phyloP scores from a whole-genome alignment of 768 basidiomycete species.

The Naganishia onofrii region DNA sequence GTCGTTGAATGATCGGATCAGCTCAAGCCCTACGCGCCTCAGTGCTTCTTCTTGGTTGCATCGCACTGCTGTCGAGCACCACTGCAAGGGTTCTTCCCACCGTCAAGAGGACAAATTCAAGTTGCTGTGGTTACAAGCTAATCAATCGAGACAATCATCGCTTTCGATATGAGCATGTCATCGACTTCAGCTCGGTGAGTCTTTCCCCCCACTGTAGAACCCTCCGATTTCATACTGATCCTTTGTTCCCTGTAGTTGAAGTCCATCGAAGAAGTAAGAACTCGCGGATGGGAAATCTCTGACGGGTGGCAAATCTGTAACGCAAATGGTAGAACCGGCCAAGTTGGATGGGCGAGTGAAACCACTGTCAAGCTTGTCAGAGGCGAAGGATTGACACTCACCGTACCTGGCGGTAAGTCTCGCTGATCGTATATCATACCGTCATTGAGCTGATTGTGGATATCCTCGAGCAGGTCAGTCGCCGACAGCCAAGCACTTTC shows the following conservation, averaged over 20 bases:
- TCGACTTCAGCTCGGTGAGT: conserved; percentile 1
- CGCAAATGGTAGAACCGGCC: neutral
- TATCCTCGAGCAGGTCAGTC: neutral
- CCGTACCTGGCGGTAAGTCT: neutral
- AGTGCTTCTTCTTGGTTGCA: neutral
- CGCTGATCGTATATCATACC: neutral
- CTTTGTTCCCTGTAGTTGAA: neutral
- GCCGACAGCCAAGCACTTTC: neutral
- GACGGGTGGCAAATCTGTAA: neutral
- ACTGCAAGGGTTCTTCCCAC: neutral
- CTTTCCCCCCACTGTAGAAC: no score
- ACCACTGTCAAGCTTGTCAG: neutral
- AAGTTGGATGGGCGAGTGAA: conserved; percentile 1
- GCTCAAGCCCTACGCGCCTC: no score
- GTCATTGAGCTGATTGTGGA: neutral
- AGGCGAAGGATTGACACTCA: neutral
- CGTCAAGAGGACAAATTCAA: neutral
- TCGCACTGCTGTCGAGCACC: neutral
- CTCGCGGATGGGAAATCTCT: neutral
- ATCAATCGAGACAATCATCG: neutral
- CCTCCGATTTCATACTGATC: no score
- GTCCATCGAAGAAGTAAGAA: neutral
- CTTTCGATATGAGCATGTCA: neutral
- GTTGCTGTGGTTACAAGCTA: neutral
- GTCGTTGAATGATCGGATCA: no score